Evolutionary conservation across 139 green algal species (phyloP).

Genomic region (Chlorella sp.): DNA sequence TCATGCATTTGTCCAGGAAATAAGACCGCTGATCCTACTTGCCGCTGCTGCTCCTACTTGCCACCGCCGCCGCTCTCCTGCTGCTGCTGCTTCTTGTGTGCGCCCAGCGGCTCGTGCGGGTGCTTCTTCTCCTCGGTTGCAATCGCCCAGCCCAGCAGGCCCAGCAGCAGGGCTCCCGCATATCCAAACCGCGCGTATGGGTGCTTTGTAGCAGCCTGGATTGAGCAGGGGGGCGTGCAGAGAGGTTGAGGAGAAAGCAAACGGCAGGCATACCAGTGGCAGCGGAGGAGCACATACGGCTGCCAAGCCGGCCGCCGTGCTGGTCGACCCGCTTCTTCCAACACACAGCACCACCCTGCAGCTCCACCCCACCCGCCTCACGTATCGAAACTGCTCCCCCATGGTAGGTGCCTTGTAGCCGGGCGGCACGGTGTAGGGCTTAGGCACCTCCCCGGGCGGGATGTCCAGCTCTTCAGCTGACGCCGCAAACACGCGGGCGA

Average conservation of each 20-base stretch:
- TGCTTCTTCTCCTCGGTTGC: slow-evolving; percentile 16
- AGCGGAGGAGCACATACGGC: background rate
- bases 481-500: background rate
- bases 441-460: background rate
- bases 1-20: no score
- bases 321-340: background rate
- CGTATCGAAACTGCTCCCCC: slow-evolving; percentile 50
- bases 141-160: slow-evolving; percentile 15
- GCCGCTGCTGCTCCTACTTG: background rate
- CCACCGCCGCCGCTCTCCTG: background rate
- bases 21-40: no score
- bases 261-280: background rate
- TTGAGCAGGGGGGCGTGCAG: background rate
- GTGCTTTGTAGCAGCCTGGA: slow-evolving; percentile 21
- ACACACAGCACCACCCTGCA: no score
- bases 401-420: slow-evolving; percentile 39
- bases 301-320: background rate
- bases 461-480: background rate
- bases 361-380: background rate
- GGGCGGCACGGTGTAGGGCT: slow-evolving; percentile 41
- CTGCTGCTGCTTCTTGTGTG: background rate
- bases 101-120: background rate
- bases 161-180: slow-evolving; percentile 11
- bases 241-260: background rate
- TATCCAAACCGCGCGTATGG: slow-evolving; percentile 25